A percentile compares a stretch with the other conserved stretches of the same genome.
These are phyloP conservation scores for Tuber calosporum DNA, from an alignment of 495 filamentous ascomycete species.

Conservation along the genomic window DNA sequence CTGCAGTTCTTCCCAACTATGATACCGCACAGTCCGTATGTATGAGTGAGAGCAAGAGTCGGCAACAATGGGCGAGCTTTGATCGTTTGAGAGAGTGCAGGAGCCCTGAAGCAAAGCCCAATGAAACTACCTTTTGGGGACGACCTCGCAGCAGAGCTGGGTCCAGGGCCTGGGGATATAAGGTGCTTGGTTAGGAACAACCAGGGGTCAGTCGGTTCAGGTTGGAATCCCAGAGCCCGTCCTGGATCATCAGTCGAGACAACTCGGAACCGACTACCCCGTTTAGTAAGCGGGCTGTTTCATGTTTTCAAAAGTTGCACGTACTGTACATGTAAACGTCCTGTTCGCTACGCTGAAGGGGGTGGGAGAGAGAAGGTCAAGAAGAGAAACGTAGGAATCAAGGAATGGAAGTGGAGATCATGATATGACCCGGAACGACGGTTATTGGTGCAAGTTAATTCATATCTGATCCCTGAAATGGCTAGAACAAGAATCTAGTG, in stretches of 20 bases:
- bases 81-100: conserved; percentile 27
- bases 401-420: not conserved
- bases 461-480: conserved; percentile 7
- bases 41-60: not conserved
- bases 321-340: too few relatives aligned
- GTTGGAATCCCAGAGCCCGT: conserved; percentile 30
- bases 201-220: conserved; percentile 26
- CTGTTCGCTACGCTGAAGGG: conserved; percentile 20
- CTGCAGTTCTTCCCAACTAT: not conserved
- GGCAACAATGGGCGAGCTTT: conserved; percentile 12
- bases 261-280: conserved; percentile 29
- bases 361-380: conserved; percentile 11
- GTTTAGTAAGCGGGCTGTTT: conserved; percentile 31
- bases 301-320: conserved; percentile 33
- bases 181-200: conserved; percentile 24
- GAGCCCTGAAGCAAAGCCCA: conserved; percentile 15
- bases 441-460: conserved; percentile 21
- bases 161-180: conserved; percentile 33
- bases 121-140: conserved; percentile 27
- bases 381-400: conserved; percentile 12
- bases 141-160: conserved; percentile 31
- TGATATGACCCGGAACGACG: conserved; percentile 25
- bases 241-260: conserved; percentile 32
- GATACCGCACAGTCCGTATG: not conserved
- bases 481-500: not conserved